Evolutionary conservation across 768 basidiomycete genomes (phyloP), one percentile per base, ranked within the genome.

Genomic region (Naganishia friedmannii): DNA sequence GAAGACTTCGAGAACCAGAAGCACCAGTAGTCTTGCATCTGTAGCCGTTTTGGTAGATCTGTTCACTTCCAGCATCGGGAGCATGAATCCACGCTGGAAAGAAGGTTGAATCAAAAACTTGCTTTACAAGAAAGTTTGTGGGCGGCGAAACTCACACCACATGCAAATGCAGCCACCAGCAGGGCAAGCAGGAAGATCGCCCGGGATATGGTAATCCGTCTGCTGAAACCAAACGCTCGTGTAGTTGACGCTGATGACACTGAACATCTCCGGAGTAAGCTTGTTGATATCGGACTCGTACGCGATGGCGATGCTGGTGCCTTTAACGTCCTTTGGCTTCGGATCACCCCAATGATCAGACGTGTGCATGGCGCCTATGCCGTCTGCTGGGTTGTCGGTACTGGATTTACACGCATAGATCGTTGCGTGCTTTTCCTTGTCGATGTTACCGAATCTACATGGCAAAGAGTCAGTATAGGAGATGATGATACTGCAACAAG

Each of bases 111-210:
- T 57, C 23, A 53, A 23, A 26, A 56, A 37, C 32, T 28, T 45
- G 54, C 23, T 58, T 9, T 7, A 37, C 2, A 13, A 13, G 6
- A 37, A 17, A 17, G n/a, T n/a, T 4, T 32, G 17, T 17, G 2
- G 17, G n/a, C 23, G 23, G 17, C 10, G 42, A 32, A 9, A 57
- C 67, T 31, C 53, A 23, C 74, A 74, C 78, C 79, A 78, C 71
- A 73, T 72, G 69, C 79, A 74, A 74, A 73, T 74, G 73, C 79
- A 80, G 0, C 79, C 79, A 5, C 76, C 78, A 26, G 71, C 70
- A 19, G 79, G 78, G 70, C 80, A 81, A 51, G 79, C 70, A 4
- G 80, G 80, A 19, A 81, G 70, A 68, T 79, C 77, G 3, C 71
- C 65, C 12, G 80, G 79, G 65, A 81, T 79, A 56, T 77, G 71